These are phyloP conservation scores for Sporothrix protearum DNA, from an alignment of 2,329 filamentous ascomycete genomes.

Conservation along the genomic window DNA sequence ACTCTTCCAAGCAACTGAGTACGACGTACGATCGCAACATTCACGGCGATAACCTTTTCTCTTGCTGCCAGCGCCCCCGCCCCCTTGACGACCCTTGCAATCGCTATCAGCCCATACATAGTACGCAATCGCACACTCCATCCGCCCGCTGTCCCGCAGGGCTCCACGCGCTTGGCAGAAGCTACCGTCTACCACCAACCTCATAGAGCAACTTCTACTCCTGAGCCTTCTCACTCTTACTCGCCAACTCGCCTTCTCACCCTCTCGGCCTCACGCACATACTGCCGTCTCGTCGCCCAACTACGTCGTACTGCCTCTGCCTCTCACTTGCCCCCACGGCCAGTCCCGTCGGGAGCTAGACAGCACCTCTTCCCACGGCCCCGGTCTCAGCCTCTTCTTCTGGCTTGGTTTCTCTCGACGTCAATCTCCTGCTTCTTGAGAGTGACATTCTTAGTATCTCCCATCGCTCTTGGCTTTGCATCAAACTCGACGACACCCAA, in stretches of 20 bases:
- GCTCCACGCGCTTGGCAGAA: not conserved
- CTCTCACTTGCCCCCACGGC: not conserved
- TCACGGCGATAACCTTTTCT: not conserved
- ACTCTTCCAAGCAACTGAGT: constrained; percentile 1
- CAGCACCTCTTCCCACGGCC: not conserved
- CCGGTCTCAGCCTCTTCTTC: not conserved
- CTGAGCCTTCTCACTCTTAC: not conserved
- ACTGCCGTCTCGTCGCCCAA: no score
- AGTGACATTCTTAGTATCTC: not conserved
- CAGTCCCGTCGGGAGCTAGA: not conserved
- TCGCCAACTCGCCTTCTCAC: not conserved
- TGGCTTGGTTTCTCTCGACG: not conserved
- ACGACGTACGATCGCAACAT: not conserved
- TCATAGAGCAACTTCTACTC: not conserved
- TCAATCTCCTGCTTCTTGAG: not conserved
- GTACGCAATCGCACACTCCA: not conserved
- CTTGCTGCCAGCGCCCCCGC: not conserved
- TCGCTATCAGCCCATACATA: not conserved
- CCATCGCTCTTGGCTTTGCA: not conserved
- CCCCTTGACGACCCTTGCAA: not conserved
- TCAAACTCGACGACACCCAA: not conserved
- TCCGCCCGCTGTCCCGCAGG: constrained; percentile 6
- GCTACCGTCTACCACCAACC: not conserved
- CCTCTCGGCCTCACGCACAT: not conserved
- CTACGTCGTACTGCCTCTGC: not conserved